Base-by-base conservation (phyloP, 768 basidiomycete species). In the Cystofilobasidium bisporidii region DNA sequence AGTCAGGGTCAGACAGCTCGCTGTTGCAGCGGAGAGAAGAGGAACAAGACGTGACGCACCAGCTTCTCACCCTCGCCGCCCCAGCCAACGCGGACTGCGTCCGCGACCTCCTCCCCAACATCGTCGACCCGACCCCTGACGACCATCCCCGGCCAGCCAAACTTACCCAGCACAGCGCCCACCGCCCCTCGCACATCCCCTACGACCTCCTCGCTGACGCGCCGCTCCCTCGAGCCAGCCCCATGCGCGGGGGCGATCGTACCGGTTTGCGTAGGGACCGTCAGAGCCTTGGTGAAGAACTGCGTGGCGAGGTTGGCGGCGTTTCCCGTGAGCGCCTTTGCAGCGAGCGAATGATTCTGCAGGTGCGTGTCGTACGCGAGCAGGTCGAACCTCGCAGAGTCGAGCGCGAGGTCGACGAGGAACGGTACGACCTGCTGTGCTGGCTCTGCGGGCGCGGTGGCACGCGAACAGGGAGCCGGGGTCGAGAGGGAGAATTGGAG, bases 391-490 rank as follows among this genome's bases (percentile, higher is more conserved):
- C 2, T 8, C 15, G 53, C 53, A 4, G 28, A 32, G 53, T 56
- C 53, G 53, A 56, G 53, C 53, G 53, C 53, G 53, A 56, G 53
- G 53, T 56, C 53, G 53, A 56, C 28, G 5, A 56, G 53, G 53
- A 56, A 56, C 5, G 53, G 28, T 9, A 53, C 50, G 10, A 48
- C 10, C n/a, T n/a, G n/a, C n/a, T n/a, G n/a, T n/a, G n/a, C n/a
- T n/a, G n/a, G n/a, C n/a, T n/a, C n/a, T n/a, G n/a, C n/a, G n/a
- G n/a, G n/a, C n/a, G n/a, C n/a, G n/a, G n/a, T n/a, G n/a, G n/a
- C n/a, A n/a, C n/a, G n/a, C n/a, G n/a, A n/a, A n/a, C n/a, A n/a
- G n/a, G 53, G 26, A 26, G 53, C 30, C 28, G 53, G 26, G 5
- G 50, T 53, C 53, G 53, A 56, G 28, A 56, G 53, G 15, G 53